Percentiles rank a stretch among this genome's conserved stretches.
Evolutionary conservation across 2,329 filamentous ascomycete species (phyloP).

Genomic region (Aspergillus floridensis): DNA sequence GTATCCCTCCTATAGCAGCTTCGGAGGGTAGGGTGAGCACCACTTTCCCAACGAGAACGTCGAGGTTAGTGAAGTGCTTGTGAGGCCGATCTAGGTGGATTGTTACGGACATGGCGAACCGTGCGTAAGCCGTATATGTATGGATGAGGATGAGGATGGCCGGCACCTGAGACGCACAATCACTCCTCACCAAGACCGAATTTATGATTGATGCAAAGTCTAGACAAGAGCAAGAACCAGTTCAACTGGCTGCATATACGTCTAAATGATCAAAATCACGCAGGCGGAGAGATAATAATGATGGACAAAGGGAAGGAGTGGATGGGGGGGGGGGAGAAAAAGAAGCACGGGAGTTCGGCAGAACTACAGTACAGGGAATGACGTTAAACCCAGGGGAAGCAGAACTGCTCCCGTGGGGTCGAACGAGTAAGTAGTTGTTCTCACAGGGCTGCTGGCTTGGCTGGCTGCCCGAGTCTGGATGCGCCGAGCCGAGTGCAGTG

Average conservation of each 20-base stretch:
- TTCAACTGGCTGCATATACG: not conserved
- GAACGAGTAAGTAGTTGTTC: too few relatives aligned
- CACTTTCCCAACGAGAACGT: constrained; percentile 47
- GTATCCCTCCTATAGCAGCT: constrained; percentile 45
- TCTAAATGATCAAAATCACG: not conserved
- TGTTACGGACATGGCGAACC: constrained; percentile 44
- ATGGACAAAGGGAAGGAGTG: not conserved
- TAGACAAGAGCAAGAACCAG: not conserved
- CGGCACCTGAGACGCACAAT: constrained; percentile 15
- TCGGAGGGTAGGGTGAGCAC: constrained; percentile 43
- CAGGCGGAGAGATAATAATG: not conserved
- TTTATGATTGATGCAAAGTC: not conserved
- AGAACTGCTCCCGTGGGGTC: constrained; percentile 1
- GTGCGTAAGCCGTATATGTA: constrained; percentile 9
- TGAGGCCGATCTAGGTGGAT: constrained; percentile 45
- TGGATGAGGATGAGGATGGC: not conserved
- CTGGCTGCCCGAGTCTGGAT: not conserved
- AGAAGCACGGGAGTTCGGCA: constrained; percentile 1
- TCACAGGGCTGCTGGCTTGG: constrained; percentile 10
- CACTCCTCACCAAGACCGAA: constrained; percentile 6
- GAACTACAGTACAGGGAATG: not conserved
- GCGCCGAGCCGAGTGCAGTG: not conserved
- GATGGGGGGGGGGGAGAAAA: not conserved
- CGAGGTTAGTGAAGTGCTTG: constrained; percentile 49
- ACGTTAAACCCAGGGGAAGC: constrained; percentile 4